A percentile compares a stretch with the other conserved stretches of the same genome.
Evolutionary conservation across 176 grass and related monocot species (phyloP).

Genomic region (Cenchrus purpureus): DNA sequence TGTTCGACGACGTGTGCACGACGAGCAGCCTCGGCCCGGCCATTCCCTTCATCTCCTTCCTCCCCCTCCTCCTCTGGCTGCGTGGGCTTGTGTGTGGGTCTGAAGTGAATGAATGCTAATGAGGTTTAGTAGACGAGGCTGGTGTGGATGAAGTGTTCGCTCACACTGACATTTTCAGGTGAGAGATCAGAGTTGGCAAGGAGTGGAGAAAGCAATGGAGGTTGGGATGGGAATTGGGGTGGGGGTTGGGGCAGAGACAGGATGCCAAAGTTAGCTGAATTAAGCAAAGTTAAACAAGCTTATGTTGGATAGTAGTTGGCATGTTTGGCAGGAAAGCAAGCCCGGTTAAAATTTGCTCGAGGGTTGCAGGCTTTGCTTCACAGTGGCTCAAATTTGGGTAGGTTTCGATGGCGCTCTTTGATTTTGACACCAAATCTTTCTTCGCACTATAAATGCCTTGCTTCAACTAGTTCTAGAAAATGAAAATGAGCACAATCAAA

Average conservation of each 20-base stretch:
- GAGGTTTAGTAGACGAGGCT: background rate
- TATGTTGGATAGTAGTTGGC: slow-evolving; percentile 47
- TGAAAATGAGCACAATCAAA: background rate
- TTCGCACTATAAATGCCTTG: background rate
- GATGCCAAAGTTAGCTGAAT: slow-evolving; percentile 2
- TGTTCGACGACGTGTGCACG: slow-evolving; percentile 50
- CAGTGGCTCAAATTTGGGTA: slow-evolving; percentile 47
- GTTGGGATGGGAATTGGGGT: slow-evolving; percentile 37
- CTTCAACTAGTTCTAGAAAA: background rate
- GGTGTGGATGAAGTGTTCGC: slow-evolving; percentile 24
- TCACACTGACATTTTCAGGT: slow-evolving; percentile 42
- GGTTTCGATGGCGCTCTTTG: slow-evolving; percentile 51
- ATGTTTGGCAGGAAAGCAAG: slow-evolving; percentile 55
- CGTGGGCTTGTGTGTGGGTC: background rate
- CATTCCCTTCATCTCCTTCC: slow-evolving; percentile 34
- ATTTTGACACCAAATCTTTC: slow-evolving; percentile 51
- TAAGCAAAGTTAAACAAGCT: slow-evolving; percentile 49
- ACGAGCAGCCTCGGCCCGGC: slow-evolving; percentile 46
- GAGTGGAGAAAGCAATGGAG: slow-evolving; percentile 1
- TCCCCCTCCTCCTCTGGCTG: background rate
- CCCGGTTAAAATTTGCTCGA: slow-evolving; percentile 38
- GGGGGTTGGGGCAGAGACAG: slow-evolving; percentile 13
- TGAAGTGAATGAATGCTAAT: slow-evolving; percentile 14
- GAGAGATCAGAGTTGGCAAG: slow-evolving; percentile 11
- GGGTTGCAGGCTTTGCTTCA: slow-evolving; percentile 44